Base-by-base conservation (phyloP, 495 filamentous ascomycete genomes). In the Lineolata rhizophorae region DNA sequence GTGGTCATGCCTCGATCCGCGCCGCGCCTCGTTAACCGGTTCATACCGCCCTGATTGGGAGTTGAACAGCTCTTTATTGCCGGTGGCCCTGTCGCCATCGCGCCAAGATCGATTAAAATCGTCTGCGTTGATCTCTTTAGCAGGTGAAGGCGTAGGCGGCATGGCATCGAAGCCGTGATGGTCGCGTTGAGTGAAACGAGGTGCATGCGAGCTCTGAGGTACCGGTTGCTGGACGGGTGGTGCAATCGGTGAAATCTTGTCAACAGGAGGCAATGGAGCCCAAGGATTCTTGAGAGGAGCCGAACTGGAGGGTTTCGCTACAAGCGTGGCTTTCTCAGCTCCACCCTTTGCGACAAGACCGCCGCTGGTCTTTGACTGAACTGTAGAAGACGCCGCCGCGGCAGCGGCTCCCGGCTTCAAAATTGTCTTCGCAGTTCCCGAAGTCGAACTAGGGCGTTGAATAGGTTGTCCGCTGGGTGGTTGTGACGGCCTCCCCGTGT, bases 31-130 rank as follows among this genome's bases (percentile, higher is more conserved):
- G 26, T 64, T 57, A 4, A 82, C 90, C 3, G 90, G 84, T 44
- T 99, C 87, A 43, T 92, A 90, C 26, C 81, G 73, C 15, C 90
- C 87, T 28, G 81, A 93, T 24, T 90, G 74, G 6, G 87, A 91
- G 50, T 95, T 93, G 51, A 68, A 99, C 0, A 99, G 62, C 48
- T 94, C 82, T 36, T 68, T 69, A 18, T 56, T 57, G 14, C 58
- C 65, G n/a, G n/a, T n/a, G n/a, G n/a, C n/a, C 6, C 66, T 59
- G 26, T 72, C 61, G 11, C 61, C 58, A 26, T 91, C 83, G 42
- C 76, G 65, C 73, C 78, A 90, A 14, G 70, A 65, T 35, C 90
- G 67, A 46, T 78, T 90, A 47, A 94, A 95, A 41, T 91, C 82
- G 48, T 95, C 87, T 3, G 85, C 81, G 5, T 81, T 80, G 42